These are phyloP conservation scores for Ogataea paraovalis DNA, from an alignment of 805 yeast species.

Conservation along the genomic window DNA sequence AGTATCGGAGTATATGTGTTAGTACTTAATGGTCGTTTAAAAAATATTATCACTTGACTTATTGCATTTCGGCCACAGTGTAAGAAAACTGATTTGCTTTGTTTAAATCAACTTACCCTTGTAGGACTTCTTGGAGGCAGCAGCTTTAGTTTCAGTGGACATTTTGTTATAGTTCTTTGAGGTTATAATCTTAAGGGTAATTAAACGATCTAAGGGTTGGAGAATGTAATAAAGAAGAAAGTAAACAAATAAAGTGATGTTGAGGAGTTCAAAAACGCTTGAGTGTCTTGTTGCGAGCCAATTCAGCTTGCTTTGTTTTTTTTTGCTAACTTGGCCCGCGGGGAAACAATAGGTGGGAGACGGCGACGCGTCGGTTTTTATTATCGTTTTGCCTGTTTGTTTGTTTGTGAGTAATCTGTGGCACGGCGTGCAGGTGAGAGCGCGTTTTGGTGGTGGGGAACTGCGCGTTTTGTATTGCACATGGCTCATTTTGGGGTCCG, in stretches of 20 bases:
- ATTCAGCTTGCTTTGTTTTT: conserved; percentile 1
- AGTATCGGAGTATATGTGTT: too few species aligned
- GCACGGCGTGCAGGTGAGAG: neutral
- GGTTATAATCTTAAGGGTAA: too few species aligned
- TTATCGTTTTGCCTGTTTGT: neutral
- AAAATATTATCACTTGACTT: neutral
- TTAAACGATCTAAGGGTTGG: neutral
- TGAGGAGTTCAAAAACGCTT: neutral
- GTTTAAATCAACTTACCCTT: conserved; percentile 37
- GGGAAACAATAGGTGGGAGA: neutral
- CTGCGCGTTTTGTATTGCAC: too few species aligned
- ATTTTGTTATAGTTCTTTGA: conserved; percentile 17
- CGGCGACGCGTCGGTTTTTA: neutral
- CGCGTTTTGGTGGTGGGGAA: neutral
- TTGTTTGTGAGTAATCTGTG: neutral
- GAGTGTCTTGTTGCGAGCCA: neutral
- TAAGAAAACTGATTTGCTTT: neutral
- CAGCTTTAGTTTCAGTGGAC: conserved; percentile 35
- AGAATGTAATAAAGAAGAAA: neutral
- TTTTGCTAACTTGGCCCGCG: neutral
- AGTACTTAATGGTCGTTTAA: neutral
- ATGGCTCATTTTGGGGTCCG: too few species aligned
- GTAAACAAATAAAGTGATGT: neutral
- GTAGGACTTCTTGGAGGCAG: conserved; percentile 38
- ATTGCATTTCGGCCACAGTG: neutral